Evolutionary conservation across 495 filamentous ascomycete species (phyloP).

Genomic region (Parathielavia appendiculata): DNA sequence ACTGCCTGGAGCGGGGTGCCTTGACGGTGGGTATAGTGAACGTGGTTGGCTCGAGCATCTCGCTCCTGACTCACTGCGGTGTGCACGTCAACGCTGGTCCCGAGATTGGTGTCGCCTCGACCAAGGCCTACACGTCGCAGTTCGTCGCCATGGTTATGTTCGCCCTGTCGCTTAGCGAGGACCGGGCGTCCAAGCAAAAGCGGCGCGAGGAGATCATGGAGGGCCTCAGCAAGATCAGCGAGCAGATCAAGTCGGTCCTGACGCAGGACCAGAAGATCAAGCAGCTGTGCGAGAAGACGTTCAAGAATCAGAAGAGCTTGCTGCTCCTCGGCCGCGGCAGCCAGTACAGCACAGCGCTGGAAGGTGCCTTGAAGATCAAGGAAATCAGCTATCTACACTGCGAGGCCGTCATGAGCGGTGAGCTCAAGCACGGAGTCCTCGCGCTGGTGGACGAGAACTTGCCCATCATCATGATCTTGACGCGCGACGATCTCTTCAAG

Average conservation of each 20-base stretch:
- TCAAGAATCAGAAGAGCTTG: slow-evolving; percentile 96
- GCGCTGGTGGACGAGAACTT: slow-evolving; percentile 96
- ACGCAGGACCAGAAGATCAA: slow-evolving; percentile 91
- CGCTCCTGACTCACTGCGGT: slow-evolving; percentile 96
- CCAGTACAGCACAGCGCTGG: slow-evolving; percentile 94
- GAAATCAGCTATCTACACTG: slow-evolving; percentile 99
- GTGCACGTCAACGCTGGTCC: slow-evolving; percentile 99
- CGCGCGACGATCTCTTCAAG: slow-evolving; percentile 87
- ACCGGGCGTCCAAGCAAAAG: slow-evolving; percentile 89
- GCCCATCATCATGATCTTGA: slow-evolving; percentile 99
- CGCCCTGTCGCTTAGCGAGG: slow-evolving; percentile 89
- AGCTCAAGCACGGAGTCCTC: slow-evolving; percentile 96
- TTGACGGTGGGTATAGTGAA: slow-evolving; percentile 98
- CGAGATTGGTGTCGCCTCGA: slow-evolving; percentile 97
- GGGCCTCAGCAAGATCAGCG: slow-evolving; percentile 76
- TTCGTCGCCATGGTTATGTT: slow-evolving; percentile 99
- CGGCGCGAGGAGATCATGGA: slow-evolving; percentile 96
- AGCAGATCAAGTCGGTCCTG: slow-evolving; percentile 86
- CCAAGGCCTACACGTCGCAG: slow-evolving; percentile 98
- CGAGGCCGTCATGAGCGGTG: slow-evolving; percentile 99
- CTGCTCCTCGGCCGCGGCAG: slow-evolving; percentile 89
- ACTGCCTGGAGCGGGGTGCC: slow-evolving; percentile 94
- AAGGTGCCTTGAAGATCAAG: slow-evolving; percentile 99
- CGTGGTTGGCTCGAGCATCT: slow-evolving; percentile 96
- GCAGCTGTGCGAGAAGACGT: slow-evolving; percentile 77